Conservation (phyloP, 2,329 filamentous ascomycete genomes). For the Colletotrichum falcatum region DNA sequence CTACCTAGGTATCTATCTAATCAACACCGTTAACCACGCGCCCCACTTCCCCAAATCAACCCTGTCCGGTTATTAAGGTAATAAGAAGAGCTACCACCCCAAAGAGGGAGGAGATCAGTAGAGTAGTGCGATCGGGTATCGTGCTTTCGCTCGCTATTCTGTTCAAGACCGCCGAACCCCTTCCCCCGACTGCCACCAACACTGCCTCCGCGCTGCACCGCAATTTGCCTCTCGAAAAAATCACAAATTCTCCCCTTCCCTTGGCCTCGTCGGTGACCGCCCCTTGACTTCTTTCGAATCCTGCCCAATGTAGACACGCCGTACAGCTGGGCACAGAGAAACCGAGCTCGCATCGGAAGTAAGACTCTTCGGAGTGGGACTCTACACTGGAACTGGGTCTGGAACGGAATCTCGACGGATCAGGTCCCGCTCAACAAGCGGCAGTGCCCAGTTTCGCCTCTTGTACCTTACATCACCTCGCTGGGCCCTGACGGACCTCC, state of each 20-base stretch:
- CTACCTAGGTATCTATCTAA: no score
- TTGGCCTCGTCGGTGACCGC: not conserved
- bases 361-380: conserved; percentile 7
- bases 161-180: conserved; percentile 15
- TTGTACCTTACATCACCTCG: conserved; percentile 11
- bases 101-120: conserved; percentile 34
- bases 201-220: conserved; percentile 8
- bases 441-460: conserved; percentile 1
- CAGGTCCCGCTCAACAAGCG: conserved; percentile 10
- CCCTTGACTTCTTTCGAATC: not conserved
- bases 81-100: conserved; percentile 40
- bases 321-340: not conserved
- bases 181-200: not conserved
- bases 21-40: conserved; percentile 22
- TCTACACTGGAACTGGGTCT: conserved; percentile 9
- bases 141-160: conserved; percentile 29
- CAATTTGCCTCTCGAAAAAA: conserved; percentile 1
- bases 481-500: conserved; percentile 22
- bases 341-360: conserved; percentile 29
- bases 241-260: not conserved
- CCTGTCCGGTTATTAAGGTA: conserved; percentile 36
- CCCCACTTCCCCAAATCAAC: conserved; percentile 43
- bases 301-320: not conserved
- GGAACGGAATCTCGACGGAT: conserved; percentile 11
- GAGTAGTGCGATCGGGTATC: conserved; percentile 22